Evolutionary conservation across 495 filamentous ascomycete genomes (phyloP), one percentile per base, ranked within the genome.

Genomic region (Bathelium albidoporum): DNA sequence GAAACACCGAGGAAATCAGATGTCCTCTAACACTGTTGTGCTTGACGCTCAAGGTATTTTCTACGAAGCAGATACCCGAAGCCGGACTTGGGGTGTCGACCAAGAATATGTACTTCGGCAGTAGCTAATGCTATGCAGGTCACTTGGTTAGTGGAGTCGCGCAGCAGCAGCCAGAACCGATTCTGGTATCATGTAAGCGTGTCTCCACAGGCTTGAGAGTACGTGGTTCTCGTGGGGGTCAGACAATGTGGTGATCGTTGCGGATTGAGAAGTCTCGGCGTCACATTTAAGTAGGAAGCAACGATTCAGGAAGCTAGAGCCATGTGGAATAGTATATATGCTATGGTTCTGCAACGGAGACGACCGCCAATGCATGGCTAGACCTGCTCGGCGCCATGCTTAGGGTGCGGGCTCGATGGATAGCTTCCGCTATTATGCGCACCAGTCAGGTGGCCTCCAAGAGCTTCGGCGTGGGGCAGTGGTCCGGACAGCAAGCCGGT

Each of bases 401-500:
- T 3, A 5, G 14, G 34, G 14, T 39, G 34, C 34, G 34, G 34
- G 34, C 14, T 39, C 34, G 5, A 5, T 14, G 5, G 34, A 39
- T 39, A 39, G 34, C 34, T 5, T 39, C 34, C 34, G 34, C 5
- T 14, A 39, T 39, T 39, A 14, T 39, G 34, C 5, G 14, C 5
- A 29, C 49, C 1, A 26, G 49, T 24, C n/a, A 5, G 49, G 16
- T 29, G 49, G 26, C 49, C 4, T 55, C 20, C n/a, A 10, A 29
- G 49, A 29, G 3, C 49, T 26, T 5, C 24, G n/a, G 24, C 49
- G 49, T 55, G 49, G 49, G 49, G 49, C 49, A 7, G 10, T 55
- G 49, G 49, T n/a, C 49, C 49, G 49, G 22, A 55, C 20, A 55
- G 29, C 16, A 55, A 55, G 49, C 49, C 49, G 49, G 49, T 26